phyloP scores from a whole-genome alignment of 768 basidiomycete species.

The Pleurotus giganteus region DNA sequence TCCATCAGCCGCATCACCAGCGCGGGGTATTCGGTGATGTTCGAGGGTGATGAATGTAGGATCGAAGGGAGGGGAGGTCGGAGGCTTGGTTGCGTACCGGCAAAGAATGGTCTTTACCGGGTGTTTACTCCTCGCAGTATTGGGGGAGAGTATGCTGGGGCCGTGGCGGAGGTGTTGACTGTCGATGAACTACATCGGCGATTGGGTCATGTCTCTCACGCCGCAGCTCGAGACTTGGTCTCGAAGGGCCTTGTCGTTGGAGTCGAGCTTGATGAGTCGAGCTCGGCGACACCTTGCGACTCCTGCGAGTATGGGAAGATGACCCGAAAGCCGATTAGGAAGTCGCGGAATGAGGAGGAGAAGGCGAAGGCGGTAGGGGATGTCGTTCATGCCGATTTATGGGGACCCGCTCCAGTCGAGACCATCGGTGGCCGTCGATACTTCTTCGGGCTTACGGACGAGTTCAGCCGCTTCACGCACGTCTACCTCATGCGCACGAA shows the following conservation, averaged over 20 bases:
- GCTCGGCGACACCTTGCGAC: constrained; percentile 18
- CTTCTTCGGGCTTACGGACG: constrained; percentile 30
- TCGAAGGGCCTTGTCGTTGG: constrained; percentile 14
- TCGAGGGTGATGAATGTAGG: constrained; percentile 10
- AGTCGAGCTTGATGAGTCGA: constrained; percentile 11
- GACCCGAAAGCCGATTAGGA: constrained; percentile 14
- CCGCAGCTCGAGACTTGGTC: constrained; percentile 15
- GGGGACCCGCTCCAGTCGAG: constrained; percentile 30
- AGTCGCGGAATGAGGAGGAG: constrained; percentile 16
- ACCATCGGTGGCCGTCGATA: constrained; percentile 22
- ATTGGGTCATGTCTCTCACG: constrained; percentile 17
- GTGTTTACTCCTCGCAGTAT: constrained; percentile 1
- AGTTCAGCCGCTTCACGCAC: constrained; percentile 15
- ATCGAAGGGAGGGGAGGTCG: constrained; percentile 13
- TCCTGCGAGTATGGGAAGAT: constrained; percentile 30
- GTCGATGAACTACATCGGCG: constrained; percentile 18
- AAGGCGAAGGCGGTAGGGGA: constrained; percentile 12
- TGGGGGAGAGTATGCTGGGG: neutral
- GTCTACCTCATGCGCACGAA: constrained; percentile 18
- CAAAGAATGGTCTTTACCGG: constrained; percentile 18
- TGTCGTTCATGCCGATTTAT: constrained; percentile 33
- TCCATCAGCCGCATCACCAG: constrained; percentile 7
- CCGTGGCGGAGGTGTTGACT: neutral
- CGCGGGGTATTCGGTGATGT: constrained; percentile 2
- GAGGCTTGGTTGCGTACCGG: constrained; percentile 18